phyloP scores from a whole-genome alignment of 2,329 filamentous ascomycete genomes.

The Monosporascus sp. region DNA sequence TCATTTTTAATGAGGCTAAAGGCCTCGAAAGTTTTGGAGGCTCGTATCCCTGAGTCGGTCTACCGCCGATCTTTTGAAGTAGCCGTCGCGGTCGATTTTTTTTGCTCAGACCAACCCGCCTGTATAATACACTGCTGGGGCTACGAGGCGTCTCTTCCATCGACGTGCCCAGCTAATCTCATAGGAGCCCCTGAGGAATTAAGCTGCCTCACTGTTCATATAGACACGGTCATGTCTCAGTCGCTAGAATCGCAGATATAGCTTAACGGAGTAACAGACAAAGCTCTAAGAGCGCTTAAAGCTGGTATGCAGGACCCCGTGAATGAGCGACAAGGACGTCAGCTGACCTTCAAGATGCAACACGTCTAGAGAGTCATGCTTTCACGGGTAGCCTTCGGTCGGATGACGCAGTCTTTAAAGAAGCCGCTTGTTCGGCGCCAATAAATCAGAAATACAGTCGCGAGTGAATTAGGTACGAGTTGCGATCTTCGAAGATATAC shows the following conservation, averaged over 20 bases:
- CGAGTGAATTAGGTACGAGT: no score
- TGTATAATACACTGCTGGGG: neutral
- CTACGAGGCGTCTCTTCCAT: neutral
- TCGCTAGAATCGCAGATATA: neutral
- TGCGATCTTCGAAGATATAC: no score
- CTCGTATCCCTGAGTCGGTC: neutral
- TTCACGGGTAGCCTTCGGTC: no score
- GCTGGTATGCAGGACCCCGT: neutral
- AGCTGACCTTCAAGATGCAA: no score
- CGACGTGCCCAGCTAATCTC: neutral
- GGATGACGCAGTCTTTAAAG: no score
- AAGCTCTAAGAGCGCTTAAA: no score
- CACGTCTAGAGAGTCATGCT: no score
- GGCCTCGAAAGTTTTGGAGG: conserved; percentile 2
- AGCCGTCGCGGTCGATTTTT: conserved; percentile 6
- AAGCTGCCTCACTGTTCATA: neutral
- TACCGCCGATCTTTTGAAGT: conserved; percentile 7
- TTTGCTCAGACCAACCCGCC: conserved; percentile 11
- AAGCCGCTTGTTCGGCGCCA: no score
- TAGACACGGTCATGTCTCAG: neutral
- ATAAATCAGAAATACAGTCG: no score
- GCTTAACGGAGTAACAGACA: neutral
- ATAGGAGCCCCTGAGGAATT: neutral
- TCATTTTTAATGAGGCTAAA: conserved; percentile 7
- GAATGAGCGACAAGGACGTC: neutral